phyloP scores from a whole-genome alignment of 2,329 filamentous ascomycete genomes.

The Talaromyces albobiverticillius region DNA sequence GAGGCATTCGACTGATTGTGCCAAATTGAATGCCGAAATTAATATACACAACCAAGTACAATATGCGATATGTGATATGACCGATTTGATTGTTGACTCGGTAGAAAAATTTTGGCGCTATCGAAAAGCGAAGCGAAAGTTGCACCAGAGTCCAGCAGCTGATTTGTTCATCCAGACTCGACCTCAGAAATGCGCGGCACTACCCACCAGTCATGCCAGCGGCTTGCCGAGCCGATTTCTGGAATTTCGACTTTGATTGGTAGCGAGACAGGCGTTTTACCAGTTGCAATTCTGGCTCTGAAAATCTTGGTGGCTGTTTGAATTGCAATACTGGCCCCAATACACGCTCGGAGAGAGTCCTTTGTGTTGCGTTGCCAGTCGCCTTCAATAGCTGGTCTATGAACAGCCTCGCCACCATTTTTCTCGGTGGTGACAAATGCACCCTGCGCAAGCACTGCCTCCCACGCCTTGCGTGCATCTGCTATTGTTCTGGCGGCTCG shows the following conservation, averaged over 20 bases:
- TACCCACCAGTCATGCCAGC: conserved; percentile 46
- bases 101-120: neutral
- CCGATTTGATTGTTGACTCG: neutral
- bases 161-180: conserved; percentile 1
- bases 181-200: conserved; percentile 28
- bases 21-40: neutral
- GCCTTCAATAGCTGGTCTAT: conserved; percentile 52
- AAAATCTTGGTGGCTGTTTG: conserved; percentile 58
- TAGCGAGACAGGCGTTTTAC: conserved; percentile 8
- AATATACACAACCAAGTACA: neutral
- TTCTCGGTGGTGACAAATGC: conserved; percentile 27
- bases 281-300: neutral
- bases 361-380: conserved; percentile 62
- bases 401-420: conserved; percentile 1
- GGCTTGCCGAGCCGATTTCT: conserved; percentile 35
- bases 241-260: conserved; percentile 36
- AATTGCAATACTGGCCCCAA: conserved; percentile 65
- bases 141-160: neutral
- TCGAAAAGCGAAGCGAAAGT: neutral
- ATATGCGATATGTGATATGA: too few relatives aligned
- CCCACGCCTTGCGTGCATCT: conserved; percentile 43
- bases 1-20: too few relatives aligned
- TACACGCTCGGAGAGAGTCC: conserved; percentile 65
- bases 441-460: conserved; percentile 38
- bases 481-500: conserved; percentile 37